phyloP scores from a whole-genome alignment of 371 early-diverging fungal genomes.

The Blyttiomyces sp. region DNA sequence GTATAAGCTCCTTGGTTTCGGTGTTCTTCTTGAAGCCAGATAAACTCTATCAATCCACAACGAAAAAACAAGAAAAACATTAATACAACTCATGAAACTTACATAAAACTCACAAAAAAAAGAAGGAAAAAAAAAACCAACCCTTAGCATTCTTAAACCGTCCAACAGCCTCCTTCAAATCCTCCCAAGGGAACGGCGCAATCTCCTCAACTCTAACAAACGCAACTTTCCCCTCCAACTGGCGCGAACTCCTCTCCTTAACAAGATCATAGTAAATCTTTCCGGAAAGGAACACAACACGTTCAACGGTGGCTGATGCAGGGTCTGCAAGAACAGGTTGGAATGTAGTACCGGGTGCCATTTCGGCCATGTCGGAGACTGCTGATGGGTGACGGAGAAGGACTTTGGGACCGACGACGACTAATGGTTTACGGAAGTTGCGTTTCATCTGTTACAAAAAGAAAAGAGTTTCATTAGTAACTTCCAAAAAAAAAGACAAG shows the following conservation, averaged over 20 bases:
- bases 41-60: slow-evolving; percentile 50
- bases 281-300: slow-evolving; percentile 82
- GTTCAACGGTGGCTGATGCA: slow-evolving; percentile 49
- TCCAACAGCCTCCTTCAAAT: slow-evolving; percentile 60
- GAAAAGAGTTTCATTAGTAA: no score
- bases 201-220: slow-evolving; percentile 90
- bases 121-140: slow-evolving; percentile 2
- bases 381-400: slow-evolving; percentile 66
- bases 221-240: slow-evolving; percentile 68
- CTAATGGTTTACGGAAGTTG: slow-evolving; percentile 86
- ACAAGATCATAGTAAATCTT: slow-evolving; percentile 88
- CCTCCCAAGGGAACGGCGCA: slow-evolving; percentile 85
- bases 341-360: slow-evolving; percentile 81
- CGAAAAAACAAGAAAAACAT: slow-evolving; percentile 8
- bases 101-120: slow-evolving; percentile 3
- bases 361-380: slow-evolving; percentile 72
- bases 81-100: background rate
- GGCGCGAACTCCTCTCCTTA: slow-evolving; percentile 67
- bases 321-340: slow-evolving; percentile 74
- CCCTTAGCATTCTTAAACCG: slow-evolving; percentile 51
- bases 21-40: slow-evolving; percentile 95
- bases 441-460: slow-evolving; percentile 55
- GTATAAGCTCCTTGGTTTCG: slow-evolving; percentile 88
- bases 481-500: background rate
- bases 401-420: slow-evolving; percentile 85